These are phyloP conservation scores for Arctostaphylos glauca DNA, from an alignment of 148 eudicot species.

Conservation along the genomic window DNA sequence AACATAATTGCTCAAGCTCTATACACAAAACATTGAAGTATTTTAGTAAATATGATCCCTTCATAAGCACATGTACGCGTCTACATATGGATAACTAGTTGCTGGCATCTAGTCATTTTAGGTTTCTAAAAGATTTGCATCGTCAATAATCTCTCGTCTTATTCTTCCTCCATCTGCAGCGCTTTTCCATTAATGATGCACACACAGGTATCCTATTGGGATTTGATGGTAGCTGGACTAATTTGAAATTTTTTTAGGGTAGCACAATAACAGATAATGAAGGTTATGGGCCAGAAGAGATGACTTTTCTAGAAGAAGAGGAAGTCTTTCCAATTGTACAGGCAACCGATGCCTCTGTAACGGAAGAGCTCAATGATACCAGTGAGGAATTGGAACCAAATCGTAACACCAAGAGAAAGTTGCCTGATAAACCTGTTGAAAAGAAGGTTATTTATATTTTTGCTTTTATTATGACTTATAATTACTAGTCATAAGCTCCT, in stretches of 20 bases:
- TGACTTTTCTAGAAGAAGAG: conserved; percentile 71
- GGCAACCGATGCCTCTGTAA: conserved; percentile 32
- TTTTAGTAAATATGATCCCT: background rate
- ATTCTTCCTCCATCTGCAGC: background rate
- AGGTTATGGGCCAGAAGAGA: conserved; percentile 61
- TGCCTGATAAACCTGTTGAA: conserved; percentile 62
- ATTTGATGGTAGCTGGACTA: conserved; percentile 10
- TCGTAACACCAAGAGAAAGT: conserved; percentile 60
- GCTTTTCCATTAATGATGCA: background rate
- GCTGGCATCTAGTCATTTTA: background rate
- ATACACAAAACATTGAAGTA: background rate
- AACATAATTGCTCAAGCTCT: background rate
- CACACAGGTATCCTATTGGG: background rate
- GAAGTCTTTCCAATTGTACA: conserved; percentile 65
- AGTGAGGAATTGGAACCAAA: conserved; percentile 40
- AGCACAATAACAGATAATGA: conserved; percentile 26
- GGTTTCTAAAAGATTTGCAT: background rate
- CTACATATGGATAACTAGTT: background rate
- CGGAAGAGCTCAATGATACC: conserved; percentile 28
- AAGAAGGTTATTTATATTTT: conserved; percentile 51
- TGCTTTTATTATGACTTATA: background rate
- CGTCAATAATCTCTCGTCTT: background rate
- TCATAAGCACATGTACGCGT: background rate
- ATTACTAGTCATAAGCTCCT: background rate
- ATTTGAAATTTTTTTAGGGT: conserved; percentile 42